Percentiles rank a stretch among this genome's conserved stretches.
phyloP scores from a whole-genome alignment of 2,329 filamentous ascomycete species.

The Apiospora aurea region DNA sequence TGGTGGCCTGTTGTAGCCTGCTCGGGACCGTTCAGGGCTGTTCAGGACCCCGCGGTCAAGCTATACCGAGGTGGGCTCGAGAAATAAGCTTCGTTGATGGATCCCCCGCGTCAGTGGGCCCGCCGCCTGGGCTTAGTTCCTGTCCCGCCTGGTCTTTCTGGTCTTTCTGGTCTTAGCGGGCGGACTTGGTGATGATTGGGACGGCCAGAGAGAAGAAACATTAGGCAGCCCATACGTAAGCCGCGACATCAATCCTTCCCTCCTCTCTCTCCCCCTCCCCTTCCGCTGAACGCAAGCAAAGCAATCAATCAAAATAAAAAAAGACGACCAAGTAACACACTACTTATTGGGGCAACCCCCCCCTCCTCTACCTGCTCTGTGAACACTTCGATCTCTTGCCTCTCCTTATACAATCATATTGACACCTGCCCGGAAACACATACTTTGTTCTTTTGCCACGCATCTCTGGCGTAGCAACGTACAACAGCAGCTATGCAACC shows the following conservation, averaged over 20 bases:
- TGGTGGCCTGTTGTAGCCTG: not conserved
- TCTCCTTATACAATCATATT: not conserved
- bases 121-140: conserved; percentile 6
- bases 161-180: not conserved
- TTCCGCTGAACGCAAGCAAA: not conserved
- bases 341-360: too few species aligned
- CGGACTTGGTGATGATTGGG: conserved; percentile 8
- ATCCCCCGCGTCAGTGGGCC: conserved; percentile 1
- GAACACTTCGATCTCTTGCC: not conserved
- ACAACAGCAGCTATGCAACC: not conserved
- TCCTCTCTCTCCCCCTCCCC: not conserved
- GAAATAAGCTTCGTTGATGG: conserved; percentile 13
- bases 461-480: not conserved
- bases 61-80: conserved; percentile 5
- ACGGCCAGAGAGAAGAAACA: not conserved
- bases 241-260: conserved; percentile 3
- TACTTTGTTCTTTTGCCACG: not conserved
- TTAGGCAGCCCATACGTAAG: conserved; percentile 24
- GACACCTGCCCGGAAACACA: not conserved
- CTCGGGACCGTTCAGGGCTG: not conserved
- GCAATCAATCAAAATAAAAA: not conserved
- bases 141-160: not conserved
- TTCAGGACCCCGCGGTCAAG: not conserved
- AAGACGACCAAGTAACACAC: not conserved
- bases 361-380: not conserved